Conservation (phyloP, 768 basidiomycete species). For the Leccinum variicolor region DNA sequence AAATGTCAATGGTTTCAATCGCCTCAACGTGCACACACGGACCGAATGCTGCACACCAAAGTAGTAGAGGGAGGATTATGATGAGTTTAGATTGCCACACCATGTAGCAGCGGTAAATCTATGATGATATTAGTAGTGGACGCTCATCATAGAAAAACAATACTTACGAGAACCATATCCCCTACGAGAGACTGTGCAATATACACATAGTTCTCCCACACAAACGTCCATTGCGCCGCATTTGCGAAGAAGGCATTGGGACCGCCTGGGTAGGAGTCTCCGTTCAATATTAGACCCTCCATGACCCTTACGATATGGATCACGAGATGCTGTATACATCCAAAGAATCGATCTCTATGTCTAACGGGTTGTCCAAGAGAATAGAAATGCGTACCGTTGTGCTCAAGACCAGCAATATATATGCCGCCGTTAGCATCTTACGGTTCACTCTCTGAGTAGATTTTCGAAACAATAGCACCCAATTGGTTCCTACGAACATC, state of each 20-base stretch:
- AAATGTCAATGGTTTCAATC: neutral
- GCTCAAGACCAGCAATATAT: constrained; percentile 28
- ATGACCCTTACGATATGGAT: constrained; percentile 24
- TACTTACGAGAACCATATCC: constrained; percentile 28
- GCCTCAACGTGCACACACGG: neutral
- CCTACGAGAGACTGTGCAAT: constrained; percentile 28
- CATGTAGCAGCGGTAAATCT: constrained; percentile 31
- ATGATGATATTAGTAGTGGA: neutral
- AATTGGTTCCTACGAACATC: constrained; percentile 33
- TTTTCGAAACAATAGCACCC: constrained; percentile 14
- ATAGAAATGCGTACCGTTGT: constrained; percentile 22
- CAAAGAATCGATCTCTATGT: neutral
- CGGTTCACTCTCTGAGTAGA: constrained; percentile 12
- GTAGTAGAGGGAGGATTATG: constrained; percentile 27
- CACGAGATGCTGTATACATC: constrained; percentile 20
- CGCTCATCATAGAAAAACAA: neutral
- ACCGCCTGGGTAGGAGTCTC: constrained; percentile 16
- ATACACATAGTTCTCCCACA: constrained; percentile 26
- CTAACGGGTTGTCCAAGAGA: neutral
- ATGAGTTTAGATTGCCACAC: constrained; percentile 31
- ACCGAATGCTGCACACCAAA: constrained; percentile 30
- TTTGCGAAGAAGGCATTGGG: constrained; percentile 25
- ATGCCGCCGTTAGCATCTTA: constrained; percentile 23
- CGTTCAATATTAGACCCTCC: constrained; percentile 24
- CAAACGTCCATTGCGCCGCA: constrained; percentile 26